A percentile compares a stretch with the other conserved stretches of the same genome.
Conservation (phyloP, 2,329 filamentous ascomycete genomes). For the Pseudogymnoascus sp. region DNA sequence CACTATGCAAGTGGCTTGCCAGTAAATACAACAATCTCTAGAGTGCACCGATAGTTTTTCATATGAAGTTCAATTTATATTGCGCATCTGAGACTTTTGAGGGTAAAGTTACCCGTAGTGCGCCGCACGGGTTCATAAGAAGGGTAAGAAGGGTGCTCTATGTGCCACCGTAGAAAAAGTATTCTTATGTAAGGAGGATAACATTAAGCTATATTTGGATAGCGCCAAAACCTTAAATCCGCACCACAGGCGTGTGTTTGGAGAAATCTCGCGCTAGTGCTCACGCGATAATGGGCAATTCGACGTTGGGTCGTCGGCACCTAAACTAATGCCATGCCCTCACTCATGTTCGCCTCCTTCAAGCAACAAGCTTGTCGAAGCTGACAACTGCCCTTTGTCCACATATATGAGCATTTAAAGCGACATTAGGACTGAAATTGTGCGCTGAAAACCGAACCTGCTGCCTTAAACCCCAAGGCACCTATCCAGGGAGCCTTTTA, state of each 20-base stretch:
- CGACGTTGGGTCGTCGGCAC: conserved; percentile 2
- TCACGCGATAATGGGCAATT: conserved; percentile 7
- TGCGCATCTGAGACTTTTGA: not conserved
- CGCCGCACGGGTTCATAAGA: not conserved
- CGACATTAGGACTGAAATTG: not conserved
- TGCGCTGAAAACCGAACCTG: not conserved
- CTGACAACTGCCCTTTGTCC: not conserved
- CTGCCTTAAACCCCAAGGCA: not conserved
- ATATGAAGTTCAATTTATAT: not conserved
- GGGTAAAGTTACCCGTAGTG: not conserved
- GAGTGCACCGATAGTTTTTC: not conserved
- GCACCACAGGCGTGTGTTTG: conserved; percentile 5
- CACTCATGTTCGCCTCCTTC: conserved; percentile 1
- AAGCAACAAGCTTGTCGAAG: conserved; percentile 3
- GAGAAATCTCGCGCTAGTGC: not conserved
- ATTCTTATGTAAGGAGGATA: not conserved
- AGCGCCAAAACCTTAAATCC: not conserved
- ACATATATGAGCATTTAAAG: not conserved
- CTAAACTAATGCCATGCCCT: not conserved
- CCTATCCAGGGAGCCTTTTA: not conserved
- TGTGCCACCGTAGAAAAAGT: not conserved
- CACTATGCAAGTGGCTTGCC: not conserved
- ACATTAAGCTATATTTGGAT: conserved; percentile 1
- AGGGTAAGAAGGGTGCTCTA: not conserved
- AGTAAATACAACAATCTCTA: not conserved